Conservation (phyloP, 1,284 basidiomycete species). For the Malassezia slooffiae region DNA sequence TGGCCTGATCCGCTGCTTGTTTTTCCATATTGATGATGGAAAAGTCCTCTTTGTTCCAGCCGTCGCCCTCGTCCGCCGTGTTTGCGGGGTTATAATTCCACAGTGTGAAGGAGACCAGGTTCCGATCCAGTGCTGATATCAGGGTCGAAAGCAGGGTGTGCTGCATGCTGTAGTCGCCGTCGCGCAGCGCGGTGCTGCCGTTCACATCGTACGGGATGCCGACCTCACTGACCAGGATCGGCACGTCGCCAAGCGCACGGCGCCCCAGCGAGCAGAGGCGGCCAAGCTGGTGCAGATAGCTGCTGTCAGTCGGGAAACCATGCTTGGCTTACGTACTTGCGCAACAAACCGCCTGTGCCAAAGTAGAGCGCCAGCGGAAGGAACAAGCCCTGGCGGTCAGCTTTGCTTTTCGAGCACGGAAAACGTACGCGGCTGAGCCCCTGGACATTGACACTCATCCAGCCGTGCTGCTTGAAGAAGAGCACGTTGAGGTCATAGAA, state of each 20-base stretch:
- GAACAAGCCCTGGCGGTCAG: too few relatives aligned
- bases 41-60: slow-evolving; percentile 75
- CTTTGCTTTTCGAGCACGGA: too few relatives aligned
- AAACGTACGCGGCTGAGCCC: slow-evolving; percentile 29
- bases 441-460: slow-evolving; percentile 43
- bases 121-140: slow-evolving; percentile 39
- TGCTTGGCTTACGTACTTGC: slow-evolving; percentile 24
- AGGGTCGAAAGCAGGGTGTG: slow-evolving; percentile 45
- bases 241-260: slow-evolving; percentile 28
- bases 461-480: slow-evolving; percentile 29
- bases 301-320: background rate
- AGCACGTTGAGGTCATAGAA: slow-evolving; percentile 46
- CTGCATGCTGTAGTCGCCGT: slow-evolving; percentile 57
- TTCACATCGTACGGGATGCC: slow-evolving; percentile 45
- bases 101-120: slow-evolving; percentile 49
- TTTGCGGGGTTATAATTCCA: slow-evolving; percentile 94
- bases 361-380: slow-evolving; percentile 33
- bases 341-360: slow-evolving; percentile 23
- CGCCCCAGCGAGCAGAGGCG: slow-evolving; percentile 19
- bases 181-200: slow-evolving; percentile 16
- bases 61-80: slow-evolving; percentile 65
- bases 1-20: slow-evolving; percentile 9
- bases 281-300: slow-evolving; percentile 22
- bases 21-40: slow-evolving; percentile 65
- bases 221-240: slow-evolving; percentile 38